Evolutionary conservation across 2,329 filamentous ascomycete species (phyloP), one percentile per base, ranked within the genome.

Genomic region (Trichoderma hamatum): DNA sequence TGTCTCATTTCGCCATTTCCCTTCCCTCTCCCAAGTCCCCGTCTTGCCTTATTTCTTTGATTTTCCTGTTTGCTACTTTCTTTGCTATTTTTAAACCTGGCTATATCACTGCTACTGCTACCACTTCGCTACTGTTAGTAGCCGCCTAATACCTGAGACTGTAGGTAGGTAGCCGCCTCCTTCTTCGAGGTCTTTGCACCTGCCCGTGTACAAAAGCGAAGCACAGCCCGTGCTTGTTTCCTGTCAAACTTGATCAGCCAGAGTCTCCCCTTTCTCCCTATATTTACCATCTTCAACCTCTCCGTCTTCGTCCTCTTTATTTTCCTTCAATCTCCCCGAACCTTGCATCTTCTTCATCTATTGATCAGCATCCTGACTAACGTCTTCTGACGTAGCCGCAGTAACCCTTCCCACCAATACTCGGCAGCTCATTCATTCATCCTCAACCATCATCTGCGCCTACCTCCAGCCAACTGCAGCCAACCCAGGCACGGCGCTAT

Each of bases 151-250:
- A 43, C 51, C 34, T 43, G 34, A 65, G 36, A 32, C 32, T 32
- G 62, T 32, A 46, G n/a, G 62, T 32, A 46, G n/a, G 62, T 55
- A 46, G 62, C 19, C 21, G 62, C 19, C n/a, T 65, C 32, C 49
- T 34, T 55, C 24, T 49, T 39, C 32, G 46, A 16, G 30, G 7
- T 32, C 61, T 55, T 26, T n/a, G 32, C 34, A n/a, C n/a, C 51
- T 64, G 51, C 51, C 24, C 51, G 34, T 65, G 14, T 43, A 65
- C 61, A 65, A 65, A 55, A 55, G 61, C 61, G 51, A 65, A 55
- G 36, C 34, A 39, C 43, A 43, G 49, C 62, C 62, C 62, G 28
- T 39, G 30, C 51, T 39, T 30, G 26, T 55, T 46, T 65, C 16
- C 34, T 56, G 26, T 24, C 51, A 6, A 46, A 32, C 21, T 26